Base-by-base conservation (phyloP, 2,329 filamentous ascomycete species). In the Beauveria sp. region DNA sequence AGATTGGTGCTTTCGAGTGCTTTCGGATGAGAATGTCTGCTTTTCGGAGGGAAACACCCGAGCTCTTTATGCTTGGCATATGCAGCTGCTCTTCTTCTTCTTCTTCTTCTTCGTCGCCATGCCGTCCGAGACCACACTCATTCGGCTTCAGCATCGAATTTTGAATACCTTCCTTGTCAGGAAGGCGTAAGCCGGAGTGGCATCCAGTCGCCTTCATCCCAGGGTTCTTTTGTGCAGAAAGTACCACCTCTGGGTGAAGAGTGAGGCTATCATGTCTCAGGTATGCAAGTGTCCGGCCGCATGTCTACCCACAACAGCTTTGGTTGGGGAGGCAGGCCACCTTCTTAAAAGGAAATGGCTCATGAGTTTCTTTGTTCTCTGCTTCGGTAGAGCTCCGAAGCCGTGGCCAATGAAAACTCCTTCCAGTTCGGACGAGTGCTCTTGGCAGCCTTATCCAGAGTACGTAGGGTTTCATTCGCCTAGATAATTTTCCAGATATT, bases 301-400 rank as follows among this genome's bases (percentile, higher is more conserved):
- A 18, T 2, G 3, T 16, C 20, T 38, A 54, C 26, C 40, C 58
- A 28, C n/a, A 54, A 20, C 12, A 20, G 28, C 14, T 8, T 45
- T 42, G 5, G 28, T 16, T 7, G 26, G 46, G 18, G 14, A 22
- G 12, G 34, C 26, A 45, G 52, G 57, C n/a, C n/a, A 60, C 58
- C 50, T 54, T 60, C 28, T 60, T 31, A 42, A 60, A 60, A n/a
- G 49, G 58, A 46, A 24, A 40, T 54, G 58, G 50, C 38, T 52
- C 40, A 26, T 45, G 22, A 28, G 14, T 12, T 12, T 7, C 24
- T 42, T 50, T 31, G 48, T 24, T 49, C 42, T 6, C 16, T 10
- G 24, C 10, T 10, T 3, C 1, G n/a, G 22, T 7, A 12, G 10
- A 38, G 9, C 24, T 31, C 18, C 7, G 22, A 43, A 18, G 7